Conservation (phyloP, 106 monocot genomes). For the Dendrobium chrysotoxum region DNA sequence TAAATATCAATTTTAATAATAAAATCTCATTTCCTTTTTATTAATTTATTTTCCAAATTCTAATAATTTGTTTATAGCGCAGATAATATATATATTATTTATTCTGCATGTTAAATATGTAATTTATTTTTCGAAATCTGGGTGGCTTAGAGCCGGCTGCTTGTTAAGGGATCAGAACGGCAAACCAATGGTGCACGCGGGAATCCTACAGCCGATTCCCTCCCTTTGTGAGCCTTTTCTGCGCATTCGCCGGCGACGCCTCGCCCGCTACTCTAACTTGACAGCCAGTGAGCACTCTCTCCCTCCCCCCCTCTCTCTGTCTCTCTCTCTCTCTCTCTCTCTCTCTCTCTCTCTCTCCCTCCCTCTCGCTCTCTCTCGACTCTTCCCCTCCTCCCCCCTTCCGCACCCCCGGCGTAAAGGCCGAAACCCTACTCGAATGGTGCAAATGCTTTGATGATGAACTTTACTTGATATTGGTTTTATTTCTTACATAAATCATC, state of each 20-base stretch:
- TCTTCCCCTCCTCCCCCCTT: neutral
- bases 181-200: constrained; percentile 2
- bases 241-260: neutral
- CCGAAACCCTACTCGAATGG: neutral
- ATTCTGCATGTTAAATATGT: too few relatives aligned
- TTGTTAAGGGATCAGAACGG: neutral
- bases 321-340: neutral
- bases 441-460: neutral
- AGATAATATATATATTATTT: too few relatives aligned
- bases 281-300: constrained; percentile 11
- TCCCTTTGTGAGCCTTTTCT: neutral
- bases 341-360: constrained; percentile 7
- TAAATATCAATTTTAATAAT: too few relatives aligned
- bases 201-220: neutral
- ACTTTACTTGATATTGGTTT: neutral
- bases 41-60: too few relatives aligned
- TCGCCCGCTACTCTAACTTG: neutral
- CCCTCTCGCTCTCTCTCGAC: neutral
- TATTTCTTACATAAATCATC: neutral
- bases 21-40: too few relatives aligned
- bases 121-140: too few relatives aligned
- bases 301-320: neutral
- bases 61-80: too few relatives aligned
- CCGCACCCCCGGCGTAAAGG: too few relatives aligned
- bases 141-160: too few relatives aligned